Base-by-base conservation (phyloP, 2,329 filamentous ascomycete genomes). In the Fusarium denticulatum region DNA sequence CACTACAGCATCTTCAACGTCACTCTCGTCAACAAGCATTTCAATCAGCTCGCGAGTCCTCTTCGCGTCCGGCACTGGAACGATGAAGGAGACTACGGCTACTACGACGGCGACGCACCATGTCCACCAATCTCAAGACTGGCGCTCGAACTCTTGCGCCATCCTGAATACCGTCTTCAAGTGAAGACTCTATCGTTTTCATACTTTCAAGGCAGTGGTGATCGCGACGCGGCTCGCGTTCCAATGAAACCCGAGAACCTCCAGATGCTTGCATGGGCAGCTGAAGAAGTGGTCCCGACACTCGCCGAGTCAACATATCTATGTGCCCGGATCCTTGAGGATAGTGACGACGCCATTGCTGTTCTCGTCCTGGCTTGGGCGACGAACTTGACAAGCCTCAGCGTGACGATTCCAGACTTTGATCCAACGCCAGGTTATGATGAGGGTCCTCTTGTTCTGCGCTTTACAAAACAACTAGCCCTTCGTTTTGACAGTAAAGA, bases 91-190 rank as follows among this genome's bases (percentile, higher is more conserved):
- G 14, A 39, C 12, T 16, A 40, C 6, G 55, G 60, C 6, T 14
- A 39, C 5, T 28, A 67, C 12, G 3, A 28, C 7, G 22, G 26
- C 14, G 4, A 5, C 0, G 7, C 6, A 4, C 53, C 32, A 32
- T 42, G 32, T 4, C 30, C 37, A 3, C 24, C 45, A 2, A 26
- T 67, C 7, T 45, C 26, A 9, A 39, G 34, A 20, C n/a, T 67
- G 4, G 62, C 64, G 1, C 20, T 67, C 0, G 53, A 67, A 0
- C 63, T 67, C 0, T 6, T 53, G 0, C 36, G 34, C 3, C 12
- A 49, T 20, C 64, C 64, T n/a, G 62, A 67, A 24, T 57, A 60
- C 15, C 63, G 53, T 7, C 15, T 24, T 1, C 46, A 42, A 20
- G 63, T 61, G 7, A 40, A 3, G 24, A 61, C 30, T n/a, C 15